phyloP scores from a whole-genome alignment of 192 early-diverging fungal species.

The Umbelopsis isabellina region DNA sequence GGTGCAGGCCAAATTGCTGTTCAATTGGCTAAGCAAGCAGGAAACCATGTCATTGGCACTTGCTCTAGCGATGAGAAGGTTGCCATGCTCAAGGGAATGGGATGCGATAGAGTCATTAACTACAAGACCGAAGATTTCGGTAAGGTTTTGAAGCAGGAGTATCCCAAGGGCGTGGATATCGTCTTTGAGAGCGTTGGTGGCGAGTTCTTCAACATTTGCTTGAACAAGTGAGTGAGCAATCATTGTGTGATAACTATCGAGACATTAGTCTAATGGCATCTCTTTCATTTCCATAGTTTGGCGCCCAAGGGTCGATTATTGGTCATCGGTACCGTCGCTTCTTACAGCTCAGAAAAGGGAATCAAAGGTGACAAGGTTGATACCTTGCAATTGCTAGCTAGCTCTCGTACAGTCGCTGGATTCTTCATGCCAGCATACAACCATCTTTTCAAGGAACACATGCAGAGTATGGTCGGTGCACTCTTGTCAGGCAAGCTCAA shows the following conservation, averaged over 20 bases:
- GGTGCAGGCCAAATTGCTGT: slow-evolving; percentile 66
- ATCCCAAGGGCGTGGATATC: slow-evolving; percentile 58
- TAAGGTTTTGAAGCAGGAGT: slow-evolving; percentile 55
- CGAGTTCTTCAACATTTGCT: slow-evolving; percentile 49
- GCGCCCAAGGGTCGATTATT: slow-evolving; percentile 35
- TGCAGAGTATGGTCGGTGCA: slow-evolving; percentile 35
- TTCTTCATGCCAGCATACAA: slow-evolving; percentile 61
- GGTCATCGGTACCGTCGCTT: slow-evolving; percentile 35
- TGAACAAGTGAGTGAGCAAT: slow-evolving; percentile 33
- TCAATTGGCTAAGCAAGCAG: slow-evolving; percentile 61
- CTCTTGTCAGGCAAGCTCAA: slow-evolving; percentile 42
- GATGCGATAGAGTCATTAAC: slow-evolving; percentile 61
- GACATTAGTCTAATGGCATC: slow-evolving; percentile 35
- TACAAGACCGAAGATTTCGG: slow-evolving; percentile 59
- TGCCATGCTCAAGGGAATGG: slow-evolving; percentile 52
- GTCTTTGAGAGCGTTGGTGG: slow-evolving; percentile 64
- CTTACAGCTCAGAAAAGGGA: slow-evolving; percentile 27
- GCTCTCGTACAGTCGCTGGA: slow-evolving; percentile 53
- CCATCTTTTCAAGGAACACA: slow-evolving; percentile 30
- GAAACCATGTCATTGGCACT: slow-evolving; percentile 64
- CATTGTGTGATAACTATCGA: slow-evolving; percentile 41
- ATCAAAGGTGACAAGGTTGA: slow-evolving; percentile 47
- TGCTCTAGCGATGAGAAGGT: slow-evolving; percentile 56
- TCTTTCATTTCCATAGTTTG: slow-evolving; percentile 24
- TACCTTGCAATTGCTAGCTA: slow-evolving; percentile 49